Conservation (phyloP, 2,329 filamentous ascomycete genomes). For the Teratosphaeria viscida region DNA sequence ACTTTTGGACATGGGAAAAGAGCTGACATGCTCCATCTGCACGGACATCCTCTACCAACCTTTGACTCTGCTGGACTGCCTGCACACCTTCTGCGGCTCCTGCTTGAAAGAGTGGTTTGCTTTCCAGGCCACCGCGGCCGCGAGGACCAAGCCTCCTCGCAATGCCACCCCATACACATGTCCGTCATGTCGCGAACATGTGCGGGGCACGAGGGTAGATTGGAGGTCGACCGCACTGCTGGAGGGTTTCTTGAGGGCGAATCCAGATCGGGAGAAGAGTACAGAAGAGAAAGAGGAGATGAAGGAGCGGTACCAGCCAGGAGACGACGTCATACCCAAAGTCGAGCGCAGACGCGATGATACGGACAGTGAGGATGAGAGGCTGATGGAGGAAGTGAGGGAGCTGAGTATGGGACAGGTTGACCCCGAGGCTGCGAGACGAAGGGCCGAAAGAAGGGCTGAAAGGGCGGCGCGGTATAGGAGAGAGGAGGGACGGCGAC, state of each 20-base stretch:
- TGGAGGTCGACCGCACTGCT: constrained; percentile 80
- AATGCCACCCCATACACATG: constrained; percentile 58
- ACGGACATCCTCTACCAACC: constrained; percentile 54
- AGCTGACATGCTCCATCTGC: constrained; percentile 57
- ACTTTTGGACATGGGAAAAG: constrained; percentile 65
- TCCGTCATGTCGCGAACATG: constrained; percentile 78
- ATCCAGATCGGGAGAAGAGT: constrained; percentile 63
- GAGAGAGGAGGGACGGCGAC: constrained; percentile 2
- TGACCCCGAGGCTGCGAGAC: constrained; percentile 24
- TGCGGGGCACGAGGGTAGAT: constrained; percentile 82
- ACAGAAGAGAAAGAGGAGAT: constrained; percentile 67
- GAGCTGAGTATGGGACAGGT: constrained; percentile 63
- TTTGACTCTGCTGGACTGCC: constrained; percentile 29
- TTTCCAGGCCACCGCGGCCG: constrained; percentile 58
- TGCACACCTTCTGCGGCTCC: constrained; percentile 76
- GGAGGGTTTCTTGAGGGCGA: constrained; percentile 74
- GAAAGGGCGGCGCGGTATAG: neutral
- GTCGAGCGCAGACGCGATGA: constrained; percentile 46
- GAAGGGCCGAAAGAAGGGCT: constrained; percentile 10
- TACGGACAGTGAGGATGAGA: constrained; percentile 47
- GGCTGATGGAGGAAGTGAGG: constrained; percentile 60
- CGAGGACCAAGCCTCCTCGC: constrained; percentile 30
- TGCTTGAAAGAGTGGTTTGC: constrained; percentile 95
- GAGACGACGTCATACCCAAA: constrained; percentile 67
- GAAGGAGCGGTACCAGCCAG: constrained; percentile 64